phyloP scores from a whole-genome alignment of 2,329 filamentous ascomycete genomes.

The Orbilia blumenaviensis region DNA sequence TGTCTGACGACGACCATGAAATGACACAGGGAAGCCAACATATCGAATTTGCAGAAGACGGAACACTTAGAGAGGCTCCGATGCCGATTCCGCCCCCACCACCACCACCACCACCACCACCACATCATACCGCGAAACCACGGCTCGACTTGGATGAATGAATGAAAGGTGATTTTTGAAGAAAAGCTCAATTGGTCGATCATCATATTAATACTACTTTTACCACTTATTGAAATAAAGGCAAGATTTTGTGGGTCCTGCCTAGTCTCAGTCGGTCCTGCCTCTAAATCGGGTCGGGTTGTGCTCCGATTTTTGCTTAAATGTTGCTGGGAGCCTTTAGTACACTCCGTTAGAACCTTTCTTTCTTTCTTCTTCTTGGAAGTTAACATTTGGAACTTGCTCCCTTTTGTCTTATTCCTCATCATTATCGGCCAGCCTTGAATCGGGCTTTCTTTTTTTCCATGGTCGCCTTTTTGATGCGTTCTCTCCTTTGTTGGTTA shows the following conservation, averaged over 20 bases:
- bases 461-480: too few species aligned
- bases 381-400: neutral
- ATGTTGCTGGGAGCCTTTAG: neutral
- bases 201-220: neutral
- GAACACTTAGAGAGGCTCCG: constrained; percentile 18
- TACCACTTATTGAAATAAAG: neutral
- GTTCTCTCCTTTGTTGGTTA: too few species aligned
- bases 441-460: too few species aligned
- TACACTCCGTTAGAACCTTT: neutral
- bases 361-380: neutral
- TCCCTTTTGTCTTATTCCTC: neutral
- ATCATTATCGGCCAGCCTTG: too few species aligned
- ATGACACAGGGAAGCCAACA: constrained; percentile 44
- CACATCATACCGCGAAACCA: neutral
- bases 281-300: neutral
- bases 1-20: constrained; percentile 37
- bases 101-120: constrained; percentile 13
- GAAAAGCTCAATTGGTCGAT: neutral
- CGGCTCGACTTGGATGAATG: constrained; percentile 42
- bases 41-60: constrained; percentile 26
- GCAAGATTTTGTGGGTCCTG: neutral
- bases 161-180: neutral
- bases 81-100: constrained; percentile 40
- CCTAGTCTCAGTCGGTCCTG: too few species aligned
- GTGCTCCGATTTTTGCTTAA: neutral